These are phyloP conservation scores for Medicago truncatula DNA, from an alignment of 306 rosid genomes.

Conservation along the genomic window MtrunA17r5.0-ANR NC_053047.1:41817001-41817500, in stretches of 20 bases:
- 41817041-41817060: too few relatives aligned
- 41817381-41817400: conserved; percentile 20
- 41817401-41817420: not conserved
- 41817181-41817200: too few relatives aligned
- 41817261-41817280: not conserved
- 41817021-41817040: too few relatives aligned
- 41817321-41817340: conserved; percentile 11
- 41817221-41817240: not conserved
- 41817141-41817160: too few relatives aligned
- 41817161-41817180: too few relatives aligned
- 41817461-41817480: not conserved
- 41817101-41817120: too few relatives aligned
- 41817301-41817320: not conserved
- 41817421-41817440: conserved; percentile 23
- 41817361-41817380: not conserved
- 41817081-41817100: too few relatives aligned
- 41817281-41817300: not conserved
- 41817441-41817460: conserved; percentile 40
- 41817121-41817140: too few relatives aligned
- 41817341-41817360: not conserved
- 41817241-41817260: not conserved
- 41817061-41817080: too few relatives aligned
- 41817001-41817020: too few relatives aligned
- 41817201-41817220: too few relatives aligned
- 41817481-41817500: conserved; percentile 25